Base-by-base conservation (phyloP, 768 basidiomycete species). In the Boletellus ananiceps region DNA sequence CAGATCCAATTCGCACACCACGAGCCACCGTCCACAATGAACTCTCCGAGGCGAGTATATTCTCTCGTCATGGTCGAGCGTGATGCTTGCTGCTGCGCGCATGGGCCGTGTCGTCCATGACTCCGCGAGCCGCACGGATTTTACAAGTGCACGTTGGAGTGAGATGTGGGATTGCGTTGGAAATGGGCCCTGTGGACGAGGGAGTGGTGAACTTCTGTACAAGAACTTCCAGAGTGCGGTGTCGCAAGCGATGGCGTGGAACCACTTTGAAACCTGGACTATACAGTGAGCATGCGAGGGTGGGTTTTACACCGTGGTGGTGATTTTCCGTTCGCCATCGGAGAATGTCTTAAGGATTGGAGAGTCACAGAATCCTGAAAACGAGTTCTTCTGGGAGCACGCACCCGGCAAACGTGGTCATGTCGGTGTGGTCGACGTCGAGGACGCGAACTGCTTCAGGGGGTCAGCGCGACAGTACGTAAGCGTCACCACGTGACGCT, bases 191-290 rank as follows among this genome's bases (percentile, higher is more conserved):
- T 38, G 37, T 4, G 46, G 46, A 15, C 41, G 32, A 16, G 38
- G 43, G 18, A 45, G 46, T 8, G 29, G 7, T 0, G 40, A 33
- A n/a, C 18, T 7, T 4, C 2, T 11, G 27, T 55, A 55, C 33
- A 53, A 13, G 1, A 8, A 13, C 16, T 33, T 18, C 54, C 51
- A 54, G 14, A 55, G 42, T 3, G n/a, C 0, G 1, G 2, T 5
- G 8, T 54, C 54, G 1, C 8, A 4, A 6, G 47, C 31, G 19
- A 46, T 35, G 19, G 18, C n/a, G 8, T n/a, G 8, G 12, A 55
- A 52, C 11, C 14, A 16, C 16, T 47, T 55, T 9, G 50, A 52
- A 35, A 54, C 44, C 54, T 54, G 18, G 2, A 12, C 8, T 21
- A 52, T 12, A 40, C 5, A 14, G 23, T 25, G 21, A 23, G 21